These are phyloP conservation scores for Eucalyptus camaldulensis DNA, from an alignment of 345 rosid species.

Conservation along the genomic window DNA sequence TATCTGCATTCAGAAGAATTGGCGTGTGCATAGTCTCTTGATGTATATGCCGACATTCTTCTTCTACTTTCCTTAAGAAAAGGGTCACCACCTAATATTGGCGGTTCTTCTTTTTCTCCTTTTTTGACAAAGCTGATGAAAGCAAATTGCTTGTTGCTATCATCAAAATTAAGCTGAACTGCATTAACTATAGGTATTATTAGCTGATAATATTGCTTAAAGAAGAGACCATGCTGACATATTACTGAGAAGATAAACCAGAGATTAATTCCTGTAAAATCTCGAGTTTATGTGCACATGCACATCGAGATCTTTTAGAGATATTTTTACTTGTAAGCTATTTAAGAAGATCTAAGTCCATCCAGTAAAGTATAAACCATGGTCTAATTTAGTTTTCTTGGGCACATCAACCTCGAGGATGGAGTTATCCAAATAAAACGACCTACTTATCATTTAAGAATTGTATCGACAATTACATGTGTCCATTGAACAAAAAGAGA, in stretches of 20 bases:
- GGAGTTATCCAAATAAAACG: neutral
- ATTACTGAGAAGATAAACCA: neutral
- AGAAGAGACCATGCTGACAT: neutral
- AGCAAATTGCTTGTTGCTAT: neutral
- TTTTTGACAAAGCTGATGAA: neutral
- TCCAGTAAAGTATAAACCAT: neutral
- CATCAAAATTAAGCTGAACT: neutral
- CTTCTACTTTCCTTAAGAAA: neutral
- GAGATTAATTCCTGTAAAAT: neutral
- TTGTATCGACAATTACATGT: neutral
- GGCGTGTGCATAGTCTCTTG: neutral
- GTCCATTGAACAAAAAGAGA: accelerated
- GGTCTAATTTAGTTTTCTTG: neutral
- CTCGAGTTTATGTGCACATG: neutral
- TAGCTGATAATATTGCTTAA: neutral
- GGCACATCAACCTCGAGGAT: neutral
- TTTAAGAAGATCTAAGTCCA: neutral
- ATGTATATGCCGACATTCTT: neutral
- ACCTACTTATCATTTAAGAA: neutral
- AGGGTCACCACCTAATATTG: neutral
- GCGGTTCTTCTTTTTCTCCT: neutral
- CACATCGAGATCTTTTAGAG: neutral
- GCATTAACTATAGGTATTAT: neutral
- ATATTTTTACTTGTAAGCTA: neutral
- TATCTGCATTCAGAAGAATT: neutral